phyloP scores from a whole-genome alignment of 345 rosid species.

The Citrus cavaleriei region DNA sequence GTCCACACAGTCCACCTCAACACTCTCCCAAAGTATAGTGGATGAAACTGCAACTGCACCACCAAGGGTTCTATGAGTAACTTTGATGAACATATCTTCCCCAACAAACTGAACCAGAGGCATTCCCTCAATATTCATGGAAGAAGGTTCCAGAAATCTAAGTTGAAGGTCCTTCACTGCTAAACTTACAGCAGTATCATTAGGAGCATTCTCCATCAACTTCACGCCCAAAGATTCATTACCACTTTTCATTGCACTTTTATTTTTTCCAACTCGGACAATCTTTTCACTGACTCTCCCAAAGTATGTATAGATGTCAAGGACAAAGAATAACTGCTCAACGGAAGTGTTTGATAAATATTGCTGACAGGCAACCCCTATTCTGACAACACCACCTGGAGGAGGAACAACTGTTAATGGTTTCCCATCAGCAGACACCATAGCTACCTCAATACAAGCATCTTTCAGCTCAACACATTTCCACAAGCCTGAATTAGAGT shows the following conservation, averaged over 20 bases:
- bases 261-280: conserved; percentile 60
- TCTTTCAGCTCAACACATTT: conserved; percentile 80
- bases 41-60: conserved; percentile 96
- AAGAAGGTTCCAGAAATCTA: conserved; percentile 77
- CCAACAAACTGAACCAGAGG: conserved; percentile 92
- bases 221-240: conserved; percentile 40
- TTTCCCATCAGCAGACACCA: conserved; percentile 89
- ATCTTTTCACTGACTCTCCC: conserved; percentile 80
- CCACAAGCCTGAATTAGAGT: conserved; percentile 57
- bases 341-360: conserved; percentile 88
- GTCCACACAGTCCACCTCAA: conserved; percentile 84
- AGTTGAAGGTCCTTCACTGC: conserved; percentile 70
- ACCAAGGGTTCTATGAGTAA: conserved; percentile 92
- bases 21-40: conserved; percentile 64
- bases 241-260: conserved; percentile 31
- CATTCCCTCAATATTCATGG: conserved; percentile 48
- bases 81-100: conserved; percentile 69
- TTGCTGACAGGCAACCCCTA: conserved; percentile 83
- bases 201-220: conserved; percentile 89
- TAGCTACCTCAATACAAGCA: conserved; percentile 69
- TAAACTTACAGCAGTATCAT: conserved; percentile 89
- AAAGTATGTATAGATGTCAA: conserved; percentile 79
- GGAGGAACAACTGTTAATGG: conserved; percentile 86
- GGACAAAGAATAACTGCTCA: conserved; percentile 90
- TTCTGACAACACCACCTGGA: conserved; percentile 88